A percentile compares a stretch with the other conserved stretches of the same genome.
Conservation (phyloP, 257 asterid genomes). For the Osmanthus fragrans region DNA sequence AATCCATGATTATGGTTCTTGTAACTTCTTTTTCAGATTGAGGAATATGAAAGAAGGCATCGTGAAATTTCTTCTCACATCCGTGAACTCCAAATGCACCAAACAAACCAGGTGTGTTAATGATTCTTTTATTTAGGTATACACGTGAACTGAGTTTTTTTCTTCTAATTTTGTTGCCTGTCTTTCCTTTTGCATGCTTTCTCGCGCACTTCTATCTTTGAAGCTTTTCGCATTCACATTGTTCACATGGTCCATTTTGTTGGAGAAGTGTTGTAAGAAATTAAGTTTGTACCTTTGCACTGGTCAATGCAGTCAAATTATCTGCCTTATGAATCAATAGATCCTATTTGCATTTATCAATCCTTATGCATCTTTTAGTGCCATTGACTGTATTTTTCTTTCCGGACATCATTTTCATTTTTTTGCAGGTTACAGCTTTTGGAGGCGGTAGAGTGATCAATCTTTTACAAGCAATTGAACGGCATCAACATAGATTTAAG, state of each 20-base stretch:
- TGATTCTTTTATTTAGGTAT: conserved; percentile 8
- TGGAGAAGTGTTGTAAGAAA: conserved; percentile 8
- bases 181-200: conserved; percentile 6
- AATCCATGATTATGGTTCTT: conserved; percentile 4
- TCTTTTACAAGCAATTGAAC: conserved; percentile 80
- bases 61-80: conserved; percentile 45
- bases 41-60: conserved; percentile 48
- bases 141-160: background rate
- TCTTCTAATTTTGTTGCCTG: background rate
- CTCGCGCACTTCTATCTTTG: background rate
- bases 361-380: conserved; percentile 20
- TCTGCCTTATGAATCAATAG: conserved; percentile 2
- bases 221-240: background rate
- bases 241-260: background rate
- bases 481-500: conserved; percentile 60
- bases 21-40: conserved; percentile 50
- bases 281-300: conserved; percentile 7
- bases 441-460: conserved; percentile 69
- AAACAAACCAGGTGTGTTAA: conserved; percentile 56
- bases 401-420: conserved; percentile 20
- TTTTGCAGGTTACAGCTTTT: conserved; percentile 81
- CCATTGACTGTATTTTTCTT: background rate
- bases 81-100: conserved; percentile 64
- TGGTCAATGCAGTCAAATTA: conserved; percentile 2
- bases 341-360: background rate